Evolutionary conservation across 2,329 filamentous ascomycete species (phyloP), one percentile per base, ranked within the genome.

Genomic region (Acrodontium crateriforme): DNA sequence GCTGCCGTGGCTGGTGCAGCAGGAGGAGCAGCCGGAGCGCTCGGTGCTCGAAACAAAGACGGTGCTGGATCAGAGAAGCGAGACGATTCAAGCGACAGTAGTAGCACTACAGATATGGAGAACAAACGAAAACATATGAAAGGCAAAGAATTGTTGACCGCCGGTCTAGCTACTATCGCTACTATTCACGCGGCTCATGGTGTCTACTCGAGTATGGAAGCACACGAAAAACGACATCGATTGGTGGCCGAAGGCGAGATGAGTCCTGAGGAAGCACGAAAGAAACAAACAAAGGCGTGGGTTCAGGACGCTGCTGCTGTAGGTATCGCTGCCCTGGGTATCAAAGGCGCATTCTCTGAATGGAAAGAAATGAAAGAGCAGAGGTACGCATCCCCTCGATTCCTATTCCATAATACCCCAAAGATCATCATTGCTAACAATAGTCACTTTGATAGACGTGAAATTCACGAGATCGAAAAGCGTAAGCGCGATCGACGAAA

Each of bases 171-270:
- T 29, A 73, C 71, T 32, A 66, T 78, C 34, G 74, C 74, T 19
- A 78, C 74, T 16, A 75, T 78, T 37, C 73, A 78, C 53, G 74
- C 74, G 14, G 74, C 70, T 9, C 72, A 78, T 48, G 67, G 63
- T 36, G 60, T 78, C 30, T 73, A 75, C 52, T 61, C 65, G 37
- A 69, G 66, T 43, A 65, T 76, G 57, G 69, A 74, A 40, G 71
- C 72, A 35, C 67, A 71, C 31, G 66, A 77, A 37, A 64, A 71
- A 40, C 62, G 73, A 26, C 62, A 63, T 45, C 63, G 67, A 42
- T 56, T 69, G 29, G 62, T 78, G n/a, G 56, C 60, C 16, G 67
- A 76, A 38, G 74, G 73, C 25, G 65, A 74, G 42, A 76, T 78
- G 54, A 60, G 64, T 3, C 56, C 62, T 2, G 67, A 76, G 41